These are phyloP conservation scores for Hydnum rufescens DNA, from an alignment of 768 basidiomycete genomes.

Conservation along the genomic window DNA sequence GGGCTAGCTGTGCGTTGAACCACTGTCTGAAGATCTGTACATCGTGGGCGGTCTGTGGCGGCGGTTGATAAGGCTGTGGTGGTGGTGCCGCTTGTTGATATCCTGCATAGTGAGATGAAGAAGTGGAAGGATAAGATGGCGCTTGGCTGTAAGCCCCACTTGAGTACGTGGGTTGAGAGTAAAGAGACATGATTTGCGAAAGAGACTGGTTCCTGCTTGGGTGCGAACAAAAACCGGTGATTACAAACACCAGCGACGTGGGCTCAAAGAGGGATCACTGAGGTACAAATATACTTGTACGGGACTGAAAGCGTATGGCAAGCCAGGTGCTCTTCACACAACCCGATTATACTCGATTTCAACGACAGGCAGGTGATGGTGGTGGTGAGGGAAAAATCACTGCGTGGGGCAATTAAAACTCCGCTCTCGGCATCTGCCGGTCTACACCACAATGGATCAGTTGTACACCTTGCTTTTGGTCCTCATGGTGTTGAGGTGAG, in stretches of 20 bases:
- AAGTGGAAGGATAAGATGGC: background rate
- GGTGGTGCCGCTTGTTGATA: background rate
- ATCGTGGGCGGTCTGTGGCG: background rate
- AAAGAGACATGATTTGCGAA: background rate
- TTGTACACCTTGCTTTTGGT: background rate
- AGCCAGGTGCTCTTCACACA: background rate
- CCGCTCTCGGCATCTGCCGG: background rate
- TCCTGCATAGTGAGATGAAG: background rate
- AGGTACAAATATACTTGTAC: background rate
- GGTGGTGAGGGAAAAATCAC: background rate
- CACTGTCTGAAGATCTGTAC: constrained; percentile 33
- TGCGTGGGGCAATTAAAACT: background rate
- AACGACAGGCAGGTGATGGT: background rate
- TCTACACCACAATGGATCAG: background rate
- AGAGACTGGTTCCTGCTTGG: background rate
- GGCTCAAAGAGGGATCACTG: background rate
- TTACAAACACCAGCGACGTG: background rate
- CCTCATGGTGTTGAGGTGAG: background rate
- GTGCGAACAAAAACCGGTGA: background rate
- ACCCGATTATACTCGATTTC: background rate
- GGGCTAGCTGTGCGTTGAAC: constrained; percentile 58
- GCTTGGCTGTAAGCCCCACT: background rate
- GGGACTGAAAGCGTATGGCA: background rate
- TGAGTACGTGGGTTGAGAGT: background rate
- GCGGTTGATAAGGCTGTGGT: background rate